Evolutionary conservation across 129 eudicot genomes (phyloP).

Genomic region (carrot (Daucus carota)): DNA sequence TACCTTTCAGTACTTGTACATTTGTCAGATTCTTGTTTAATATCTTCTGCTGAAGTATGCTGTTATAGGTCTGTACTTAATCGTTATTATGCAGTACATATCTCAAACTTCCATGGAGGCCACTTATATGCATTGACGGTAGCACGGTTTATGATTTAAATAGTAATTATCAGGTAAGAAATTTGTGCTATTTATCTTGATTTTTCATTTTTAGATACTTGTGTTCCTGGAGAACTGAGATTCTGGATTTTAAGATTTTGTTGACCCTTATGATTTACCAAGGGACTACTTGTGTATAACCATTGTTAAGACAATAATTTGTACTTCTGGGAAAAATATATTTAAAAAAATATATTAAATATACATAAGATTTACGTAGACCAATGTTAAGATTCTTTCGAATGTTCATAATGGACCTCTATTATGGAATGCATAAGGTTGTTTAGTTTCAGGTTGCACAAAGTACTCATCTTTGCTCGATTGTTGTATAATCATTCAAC

Average conservation of each 20-base stretch:
- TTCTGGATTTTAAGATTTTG: background rate
- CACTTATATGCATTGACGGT: slow-evolving; percentile 69
- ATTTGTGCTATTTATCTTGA: background rate
- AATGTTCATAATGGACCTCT: background rate
- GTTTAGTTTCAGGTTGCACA: background rate
- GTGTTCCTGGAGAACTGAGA: background rate
- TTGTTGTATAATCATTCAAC: slow-evolving; percentile 7
- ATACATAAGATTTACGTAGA: background rate
- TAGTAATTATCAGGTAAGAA: slow-evolving; percentile 39
- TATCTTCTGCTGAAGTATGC: background rate
- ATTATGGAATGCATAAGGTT: background rate
- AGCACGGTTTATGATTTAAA: slow-evolving; percentile 67
- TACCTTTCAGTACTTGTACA: background rate
- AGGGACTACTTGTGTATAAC: background rate
- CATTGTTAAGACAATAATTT: background rate
- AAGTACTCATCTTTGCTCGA: background rate
- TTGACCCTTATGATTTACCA: background rate
- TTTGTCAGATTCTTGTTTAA: background rate
- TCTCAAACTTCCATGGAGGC: slow-evolving; percentile 94
- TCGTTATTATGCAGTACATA: slow-evolving; percentile 51
- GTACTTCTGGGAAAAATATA: background rate
- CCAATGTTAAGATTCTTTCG: background rate
- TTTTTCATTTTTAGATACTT: background rate
- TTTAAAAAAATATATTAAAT: background rate
- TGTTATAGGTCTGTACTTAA: background rate